Conservation (phyloP, 2,329 filamentous ascomycete genomes). For the Talaromyces sp. region DNA sequence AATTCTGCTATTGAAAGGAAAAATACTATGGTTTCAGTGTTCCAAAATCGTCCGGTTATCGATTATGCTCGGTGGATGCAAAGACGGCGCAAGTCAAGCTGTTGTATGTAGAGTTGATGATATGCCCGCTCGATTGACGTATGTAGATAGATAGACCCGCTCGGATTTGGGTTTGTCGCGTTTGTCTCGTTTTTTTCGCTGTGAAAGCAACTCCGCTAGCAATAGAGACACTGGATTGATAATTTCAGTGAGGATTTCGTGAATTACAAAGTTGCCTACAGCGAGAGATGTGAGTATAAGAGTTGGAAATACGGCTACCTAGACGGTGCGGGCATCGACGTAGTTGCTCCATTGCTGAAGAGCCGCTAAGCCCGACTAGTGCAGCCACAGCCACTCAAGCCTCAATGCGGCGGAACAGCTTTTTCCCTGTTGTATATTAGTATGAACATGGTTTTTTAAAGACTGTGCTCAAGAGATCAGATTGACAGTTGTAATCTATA, state of each 20-base stretch:
- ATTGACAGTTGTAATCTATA: conserved; percentile 12
- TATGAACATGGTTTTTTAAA: no score
- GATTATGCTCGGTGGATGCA: not conserved
- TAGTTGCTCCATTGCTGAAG: not conserved
- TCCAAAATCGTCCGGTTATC: no score
- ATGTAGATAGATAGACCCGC: not conserved
- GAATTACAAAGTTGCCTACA: no score
- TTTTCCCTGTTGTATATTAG: no score
- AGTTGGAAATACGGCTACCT: conserved; percentile 19
- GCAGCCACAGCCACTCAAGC: conserved; percentile 14
- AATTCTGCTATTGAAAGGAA: not conserved
- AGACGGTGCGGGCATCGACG: conserved; percentile 15
- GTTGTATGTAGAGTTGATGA: not conserved
- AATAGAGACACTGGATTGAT: no score
- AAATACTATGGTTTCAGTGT: not conserved
- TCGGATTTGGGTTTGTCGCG: not conserved
- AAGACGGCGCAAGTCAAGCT: not conserved
- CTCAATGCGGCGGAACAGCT: not conserved
- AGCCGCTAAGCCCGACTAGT: not conserved
- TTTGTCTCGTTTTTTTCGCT: not conserved
- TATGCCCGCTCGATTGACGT: not conserved
- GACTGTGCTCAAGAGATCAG: no score
- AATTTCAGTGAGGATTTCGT: no score
- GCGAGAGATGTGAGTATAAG: not conserved
- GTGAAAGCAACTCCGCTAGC: no score